Percentiles rank a stretch among this genome's conserved stretches.
These are phyloP conservation scores for Heterobasidion annosum DNA, from an alignment of 1,284 basidiomycete species.

Conservation along the genomic window DNA sequence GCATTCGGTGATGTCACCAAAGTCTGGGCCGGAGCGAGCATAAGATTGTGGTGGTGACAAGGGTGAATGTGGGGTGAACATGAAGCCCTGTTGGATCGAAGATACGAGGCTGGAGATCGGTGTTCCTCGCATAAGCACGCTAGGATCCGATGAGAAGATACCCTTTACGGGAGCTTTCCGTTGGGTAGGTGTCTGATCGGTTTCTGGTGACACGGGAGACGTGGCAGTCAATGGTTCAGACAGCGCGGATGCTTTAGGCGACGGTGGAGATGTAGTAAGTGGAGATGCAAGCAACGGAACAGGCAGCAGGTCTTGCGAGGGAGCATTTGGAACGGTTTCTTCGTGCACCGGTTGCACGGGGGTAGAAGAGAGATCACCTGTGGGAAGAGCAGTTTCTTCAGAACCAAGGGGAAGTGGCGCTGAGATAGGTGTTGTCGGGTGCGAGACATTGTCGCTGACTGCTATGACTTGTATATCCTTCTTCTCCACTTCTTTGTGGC, in stretches of 20 bases:
- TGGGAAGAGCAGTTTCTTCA: no score
- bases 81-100: constrained; percentile 62
- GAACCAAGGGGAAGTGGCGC: background rate
- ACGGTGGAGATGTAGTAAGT: no score
- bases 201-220: background rate
- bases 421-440: background rate
- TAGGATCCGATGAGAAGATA: background rate
- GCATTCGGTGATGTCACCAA: background rate
- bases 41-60: constrained; percentile 50
- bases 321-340: no score
- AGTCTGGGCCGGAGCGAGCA: background rate
- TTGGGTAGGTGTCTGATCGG: background rate
- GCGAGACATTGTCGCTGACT: no score
- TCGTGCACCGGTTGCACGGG: no score
- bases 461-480: no score
- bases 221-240: background rate
- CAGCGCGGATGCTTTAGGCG: no score
- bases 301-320: no score
- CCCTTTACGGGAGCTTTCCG: background rate
- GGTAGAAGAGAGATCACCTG: no score
- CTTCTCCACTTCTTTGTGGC: background rate
- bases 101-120: constrained; percentile 62
- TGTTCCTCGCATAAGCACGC: constrained; percentile 26
- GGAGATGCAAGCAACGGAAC: no score
- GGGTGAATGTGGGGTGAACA: constrained; percentile 50